Evolutionary conservation across 2,329 filamentous ascomycete species (phyloP).

Genomic region (Akanthomyces uredinophilus): DNA sequence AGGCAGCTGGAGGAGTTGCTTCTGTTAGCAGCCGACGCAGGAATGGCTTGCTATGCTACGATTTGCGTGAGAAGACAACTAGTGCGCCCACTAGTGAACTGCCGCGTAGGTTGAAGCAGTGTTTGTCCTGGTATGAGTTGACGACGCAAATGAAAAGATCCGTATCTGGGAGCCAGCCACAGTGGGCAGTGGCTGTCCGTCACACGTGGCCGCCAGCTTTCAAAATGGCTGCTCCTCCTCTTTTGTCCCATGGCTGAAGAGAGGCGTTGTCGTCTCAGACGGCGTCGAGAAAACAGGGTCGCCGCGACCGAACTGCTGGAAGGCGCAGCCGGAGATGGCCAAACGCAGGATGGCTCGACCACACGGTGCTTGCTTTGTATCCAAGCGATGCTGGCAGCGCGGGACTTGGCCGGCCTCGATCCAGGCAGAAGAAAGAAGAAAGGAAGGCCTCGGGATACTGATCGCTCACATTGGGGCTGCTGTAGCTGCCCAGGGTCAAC

Average conservation of each 20-base stretch:
- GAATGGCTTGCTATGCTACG: not conserved
- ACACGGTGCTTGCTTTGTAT: not conserved
- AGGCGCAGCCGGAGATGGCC: not conserved
- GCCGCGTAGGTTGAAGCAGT: not conserved
- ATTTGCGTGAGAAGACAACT: not conserved
- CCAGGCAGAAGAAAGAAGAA: not conserved
- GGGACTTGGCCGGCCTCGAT: not conserved
- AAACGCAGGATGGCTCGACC: not conserved
- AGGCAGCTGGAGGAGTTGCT: not conserved
- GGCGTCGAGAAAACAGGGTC: not conserved
- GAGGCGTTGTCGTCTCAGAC: not conserved
- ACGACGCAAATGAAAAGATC: not conserved
- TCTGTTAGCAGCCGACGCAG: not conserved
- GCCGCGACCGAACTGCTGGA: not conserved
- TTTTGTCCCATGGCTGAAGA: not conserved
- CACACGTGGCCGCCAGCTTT: not conserved
- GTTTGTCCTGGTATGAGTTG: too few relatives aligned
- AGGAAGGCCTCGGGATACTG: not conserved
- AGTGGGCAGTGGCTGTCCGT: constrained; percentile 3
- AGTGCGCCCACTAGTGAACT: not conserved
- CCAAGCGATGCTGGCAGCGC: too few relatives aligned
- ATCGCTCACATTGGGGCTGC: not conserved
- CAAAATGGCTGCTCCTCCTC: not conserved
- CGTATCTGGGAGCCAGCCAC: not conserved
- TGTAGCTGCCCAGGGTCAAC: not conserved